phyloP scores from a whole-genome alignment of 345 rosid species.

The Adansonia digitata region DNA sequence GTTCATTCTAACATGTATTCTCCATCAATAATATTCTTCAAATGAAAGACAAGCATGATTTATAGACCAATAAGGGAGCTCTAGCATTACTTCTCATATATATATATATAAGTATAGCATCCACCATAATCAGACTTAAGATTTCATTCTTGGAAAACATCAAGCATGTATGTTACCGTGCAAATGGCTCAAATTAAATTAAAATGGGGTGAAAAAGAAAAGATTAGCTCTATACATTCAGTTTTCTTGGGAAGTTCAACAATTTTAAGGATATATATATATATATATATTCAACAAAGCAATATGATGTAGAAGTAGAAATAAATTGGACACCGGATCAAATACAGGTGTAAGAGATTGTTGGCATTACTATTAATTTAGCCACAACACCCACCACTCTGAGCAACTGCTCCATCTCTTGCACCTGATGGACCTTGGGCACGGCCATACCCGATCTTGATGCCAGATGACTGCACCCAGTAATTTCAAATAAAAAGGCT shows the following conservation, averaged over 20 bases:
- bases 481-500: conserved; percentile 13
- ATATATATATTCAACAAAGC: conserved; percentile 6
- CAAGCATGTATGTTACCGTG: not conserved
- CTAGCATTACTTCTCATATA: too few species aligned
- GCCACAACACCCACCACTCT: conserved; percentile 78
- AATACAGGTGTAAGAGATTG: conserved; percentile 5
- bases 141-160: not conserved
- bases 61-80: too few species aligned
- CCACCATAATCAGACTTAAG: not conserved
- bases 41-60: too few species aligned
- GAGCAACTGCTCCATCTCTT: conserved; percentile 74
- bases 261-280: conserved; percentile 10
- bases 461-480: conserved; percentile 89
- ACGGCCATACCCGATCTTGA: conserved; percentile 84
- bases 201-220: not conserved
- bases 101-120: not conserved
- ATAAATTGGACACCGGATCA: conserved; percentile 17
- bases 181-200: not conserved
- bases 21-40: too few species aligned
- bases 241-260: not conserved
- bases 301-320: conserved; percentile 12
- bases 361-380: conserved; percentile 19
- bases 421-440: conserved; percentile 66
- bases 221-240: conserved; percentile 31
- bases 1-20: too few species aligned